These are phyloP conservation scores for Talaromyces sp. DNA, from an alignment of 2,329 filamentous ascomycete genomes.

Conservation along the genomic window DNA sequence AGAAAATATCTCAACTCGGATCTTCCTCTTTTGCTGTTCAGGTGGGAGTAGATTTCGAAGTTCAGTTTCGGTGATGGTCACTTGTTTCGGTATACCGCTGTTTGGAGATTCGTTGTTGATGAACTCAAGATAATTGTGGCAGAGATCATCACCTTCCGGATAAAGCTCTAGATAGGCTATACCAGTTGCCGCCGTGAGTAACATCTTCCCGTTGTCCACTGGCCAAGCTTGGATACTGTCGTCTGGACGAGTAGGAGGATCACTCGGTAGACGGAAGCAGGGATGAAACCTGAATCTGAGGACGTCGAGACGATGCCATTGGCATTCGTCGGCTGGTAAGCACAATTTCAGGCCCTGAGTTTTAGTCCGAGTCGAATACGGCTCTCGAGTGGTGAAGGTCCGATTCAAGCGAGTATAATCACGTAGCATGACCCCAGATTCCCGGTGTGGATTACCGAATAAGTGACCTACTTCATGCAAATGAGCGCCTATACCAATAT, in stretches of 20 bases:
- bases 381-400: conserved; percentile 75
- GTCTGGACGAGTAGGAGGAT: conserved; percentile 62
- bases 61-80: conserved; percentile 71
- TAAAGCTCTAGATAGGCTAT: conserved; percentile 83
- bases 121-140: conserved; percentile 79
- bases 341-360: conserved; percentile 72
- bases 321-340: conserved; percentile 75
- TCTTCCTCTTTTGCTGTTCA: conserved; percentile 63
- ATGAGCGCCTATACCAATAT: conserved; percentile 89
- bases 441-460: conserved; percentile 85
- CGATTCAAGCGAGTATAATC: conserved; percentile 84
- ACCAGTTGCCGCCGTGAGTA: conserved; percentile 75
- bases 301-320: conserved; percentile 85
- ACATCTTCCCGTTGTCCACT: conserved; percentile 70
- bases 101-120: conserved; percentile 58
- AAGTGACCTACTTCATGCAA: conserved; percentile 87
- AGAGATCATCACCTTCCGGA: conserved; percentile 74
- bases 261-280: conserved; percentile 79
- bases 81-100: conserved; percentile 63
- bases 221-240: conserved; percentile 82
- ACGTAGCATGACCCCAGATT: conserved; percentile 84
- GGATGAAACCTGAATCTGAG: conserved; percentile 88
- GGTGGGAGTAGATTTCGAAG: conserved; percentile 69
- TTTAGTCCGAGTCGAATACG: conserved; percentile 82
- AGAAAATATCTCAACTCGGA: conserved; percentile 73